These are phyloP conservation scores for Clonostachys solani DNA, from an alignment of 2,329 filamentous ascomycete species.

Conservation along the genomic window DNA sequence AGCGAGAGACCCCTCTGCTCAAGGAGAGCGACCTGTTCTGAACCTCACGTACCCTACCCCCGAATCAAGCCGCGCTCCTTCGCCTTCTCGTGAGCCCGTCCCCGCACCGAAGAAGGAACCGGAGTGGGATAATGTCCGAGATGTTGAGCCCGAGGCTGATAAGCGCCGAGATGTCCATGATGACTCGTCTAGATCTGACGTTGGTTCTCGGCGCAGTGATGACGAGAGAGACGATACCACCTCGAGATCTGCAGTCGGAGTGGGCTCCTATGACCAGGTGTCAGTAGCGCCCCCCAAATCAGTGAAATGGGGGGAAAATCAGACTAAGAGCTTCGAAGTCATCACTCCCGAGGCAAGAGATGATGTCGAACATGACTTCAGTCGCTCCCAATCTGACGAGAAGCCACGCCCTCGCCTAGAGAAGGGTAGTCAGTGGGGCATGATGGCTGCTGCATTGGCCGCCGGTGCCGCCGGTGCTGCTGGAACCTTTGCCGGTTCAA, in stretches of 20 bases:
- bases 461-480: conserved; percentile 30
- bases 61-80: conserved; percentile 29
- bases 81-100: conserved; percentile 29
- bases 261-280: conserved; percentile 33
- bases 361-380: conserved; percentile 17
- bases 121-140: neutral
- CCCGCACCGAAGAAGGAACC: conserved; percentile 9
- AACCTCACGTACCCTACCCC: conserved; percentile 61
- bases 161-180: neutral
- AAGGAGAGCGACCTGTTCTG: conserved; percentile 52
- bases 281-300: conserved; percentile 44
- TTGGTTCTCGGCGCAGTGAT: conserved; percentile 1
- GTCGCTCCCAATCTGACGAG: conserved; percentile 10
- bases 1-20: conserved; percentile 10
- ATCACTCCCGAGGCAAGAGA: conserved; percentile 48
- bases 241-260: conserved; percentile 9
- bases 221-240: conserved; percentile 9
- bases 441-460: conserved; percentile 44
- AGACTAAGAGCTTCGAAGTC: conserved; percentile 60
- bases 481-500: conserved; percentile 5
- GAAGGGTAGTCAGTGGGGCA: conserved; percentile 44
- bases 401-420: conserved; percentile 26
- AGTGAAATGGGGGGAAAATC: conserved; percentile 62
- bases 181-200: neutral
- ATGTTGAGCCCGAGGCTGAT: neutral